Percentiles rank a stretch among this genome's conserved stretches.
These are phyloP conservation scores for Sporopachydermia cereana DNA, from an alignment of 1,139 yeast genomes.

Conservation along the genomic window DNA sequence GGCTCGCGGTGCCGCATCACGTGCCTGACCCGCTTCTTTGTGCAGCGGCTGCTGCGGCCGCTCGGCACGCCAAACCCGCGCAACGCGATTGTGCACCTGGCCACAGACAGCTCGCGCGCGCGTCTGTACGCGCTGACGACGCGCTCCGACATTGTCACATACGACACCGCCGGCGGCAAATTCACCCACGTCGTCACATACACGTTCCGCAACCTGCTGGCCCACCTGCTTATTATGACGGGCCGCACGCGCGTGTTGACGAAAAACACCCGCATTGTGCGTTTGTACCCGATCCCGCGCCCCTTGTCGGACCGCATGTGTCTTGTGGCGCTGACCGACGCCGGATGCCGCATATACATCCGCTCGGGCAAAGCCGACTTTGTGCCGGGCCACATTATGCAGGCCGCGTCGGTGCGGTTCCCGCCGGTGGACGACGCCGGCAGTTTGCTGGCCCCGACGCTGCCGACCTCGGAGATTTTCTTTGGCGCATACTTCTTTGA, in stretches of 20 bases:
- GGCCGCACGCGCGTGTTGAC: constrained; percentile 17
- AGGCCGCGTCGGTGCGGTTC: constrained; percentile 24
- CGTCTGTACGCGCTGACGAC: constrained; percentile 76
- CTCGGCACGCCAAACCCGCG: constrained; percentile 1
- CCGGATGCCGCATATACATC: constrained; percentile 67
- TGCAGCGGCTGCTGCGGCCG: constrained; percentile 16
- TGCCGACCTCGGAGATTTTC: constrained; percentile 6
- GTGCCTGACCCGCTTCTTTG: constrained; percentile 61
- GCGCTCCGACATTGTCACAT: constrained; percentile 71
- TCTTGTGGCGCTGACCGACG: constrained; percentile 73
- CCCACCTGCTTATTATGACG: constrained; percentile 25
- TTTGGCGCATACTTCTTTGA: background rate
- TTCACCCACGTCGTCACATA: constrained; percentile 27
- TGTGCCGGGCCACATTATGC: constrained; percentile 15
- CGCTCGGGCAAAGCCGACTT: constrained; percentile 23
- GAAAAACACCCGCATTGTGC: constrained; percentile 40
- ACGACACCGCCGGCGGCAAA: constrained; percentile 33
- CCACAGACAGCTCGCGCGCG: constrained; percentile 66
- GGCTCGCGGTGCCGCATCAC: constrained; percentile 73
- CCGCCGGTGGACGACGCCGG: constrained; percentile 19
- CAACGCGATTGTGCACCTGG: constrained; percentile 29
- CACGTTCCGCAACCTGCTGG: constrained; percentile 20
- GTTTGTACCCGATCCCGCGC: constrained; percentile 48
- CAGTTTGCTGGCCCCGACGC: constrained; percentile 6
- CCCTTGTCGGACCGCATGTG: constrained; percentile 61